Base-by-base conservation (phyloP, 306 rosid genomes). In the Hylodesmum podocarpum region DNA sequence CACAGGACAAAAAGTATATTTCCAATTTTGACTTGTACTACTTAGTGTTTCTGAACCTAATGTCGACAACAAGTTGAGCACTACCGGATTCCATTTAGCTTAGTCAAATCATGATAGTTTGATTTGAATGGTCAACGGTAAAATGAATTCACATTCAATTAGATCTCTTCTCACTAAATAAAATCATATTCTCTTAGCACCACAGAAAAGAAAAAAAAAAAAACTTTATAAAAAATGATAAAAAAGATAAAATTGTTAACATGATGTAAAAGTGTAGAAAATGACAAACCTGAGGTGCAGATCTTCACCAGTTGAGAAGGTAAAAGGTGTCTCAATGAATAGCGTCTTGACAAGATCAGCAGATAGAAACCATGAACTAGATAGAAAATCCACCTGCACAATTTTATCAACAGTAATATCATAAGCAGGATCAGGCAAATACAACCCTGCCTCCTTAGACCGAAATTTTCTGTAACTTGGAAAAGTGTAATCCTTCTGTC, bases 281-380 rank as follows among this genome's bases (percentile, higher is more conserved):
- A 28, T 43, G 27, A 59, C 33, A 33, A 62, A 95, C 99, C 99
- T 95, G 28, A 92, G 90, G 79, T 95, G 99, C 12, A 95, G 91
- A 86, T 95, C 99, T 90, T 95, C 99, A 8, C 99, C 98, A 1
- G 99, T 95, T 18, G 96, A 90, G 82, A 95, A 95, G 77, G 97
- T 95, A 77, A 88, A 89, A 62, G 99, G 99, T 0, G 96, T 86
- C 81, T 95, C 97, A 50, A 78, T 86, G 80, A 95, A 95, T 24
- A 95, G 93, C 0, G 97, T 89, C 78, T 89, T 89, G 14, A 95
- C 89, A 66, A 85, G 94, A 68, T 92, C 93, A 16, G 96, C 89
- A 14, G 96, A 88, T 25, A 95, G 84, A 84, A 95, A 92, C 99
- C 99, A 95, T 24, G 97, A 95, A 80, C 99, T 95, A 5, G 99